Percentiles rank a stretch among this genome's conserved stretches.
Evolutionary conservation across 768 basidiomycete genomes (phyloP).

Genomic region (Macrolepiota fuliginosa): DNA sequence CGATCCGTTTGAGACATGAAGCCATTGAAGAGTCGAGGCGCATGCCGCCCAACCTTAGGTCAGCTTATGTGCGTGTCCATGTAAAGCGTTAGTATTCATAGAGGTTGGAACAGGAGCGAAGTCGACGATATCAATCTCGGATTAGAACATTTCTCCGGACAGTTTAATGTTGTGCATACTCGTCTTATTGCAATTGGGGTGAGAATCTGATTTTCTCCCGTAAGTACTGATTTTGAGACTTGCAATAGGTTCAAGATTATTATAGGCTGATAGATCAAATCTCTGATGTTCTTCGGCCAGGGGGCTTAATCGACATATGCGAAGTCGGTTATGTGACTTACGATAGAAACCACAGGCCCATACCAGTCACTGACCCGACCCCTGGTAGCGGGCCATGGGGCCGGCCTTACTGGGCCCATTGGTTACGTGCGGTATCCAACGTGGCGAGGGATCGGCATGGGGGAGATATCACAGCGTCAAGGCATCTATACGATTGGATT

Average conservation of each 20-base stretch:
- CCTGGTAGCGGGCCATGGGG: not conserved
- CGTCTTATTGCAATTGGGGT: constrained; percentile 74
- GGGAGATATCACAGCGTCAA: constrained; percentile 38
- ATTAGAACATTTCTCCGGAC: constrained; percentile 76
- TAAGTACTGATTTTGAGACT: constrained; percentile 14
- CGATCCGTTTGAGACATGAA: constrained; percentile 2
- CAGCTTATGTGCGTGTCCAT: constrained; percentile 2
- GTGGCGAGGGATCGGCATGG: constrained; percentile 8
- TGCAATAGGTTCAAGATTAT: constrained; percentile 65
- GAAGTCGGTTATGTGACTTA: constrained; percentile 74
- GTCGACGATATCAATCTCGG: constrained; percentile 85
- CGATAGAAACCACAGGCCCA: constrained; percentile 37
- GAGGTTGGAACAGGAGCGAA: constrained; percentile 55
- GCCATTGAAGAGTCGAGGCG: constrained; percentile 6
- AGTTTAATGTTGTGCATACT: constrained; percentile 75
- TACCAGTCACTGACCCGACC: constrained; percentile 1
- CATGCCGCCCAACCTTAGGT: constrained; percentile 12
- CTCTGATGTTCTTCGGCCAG: constrained; percentile 61
- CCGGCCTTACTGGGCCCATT: constrained; percentile 9
- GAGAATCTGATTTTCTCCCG: constrained; percentile 25
- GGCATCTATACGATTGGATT: constrained; percentile 41
- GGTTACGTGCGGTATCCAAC: constrained; percentile 3
- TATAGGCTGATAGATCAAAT: constrained; percentile 63
- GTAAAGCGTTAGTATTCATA: constrained; percentile 2
- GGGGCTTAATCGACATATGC: constrained; percentile 61